Base-by-base conservation (phyloP, 169 alveolate genomes). In the Plasmodium sp. region DNA sequence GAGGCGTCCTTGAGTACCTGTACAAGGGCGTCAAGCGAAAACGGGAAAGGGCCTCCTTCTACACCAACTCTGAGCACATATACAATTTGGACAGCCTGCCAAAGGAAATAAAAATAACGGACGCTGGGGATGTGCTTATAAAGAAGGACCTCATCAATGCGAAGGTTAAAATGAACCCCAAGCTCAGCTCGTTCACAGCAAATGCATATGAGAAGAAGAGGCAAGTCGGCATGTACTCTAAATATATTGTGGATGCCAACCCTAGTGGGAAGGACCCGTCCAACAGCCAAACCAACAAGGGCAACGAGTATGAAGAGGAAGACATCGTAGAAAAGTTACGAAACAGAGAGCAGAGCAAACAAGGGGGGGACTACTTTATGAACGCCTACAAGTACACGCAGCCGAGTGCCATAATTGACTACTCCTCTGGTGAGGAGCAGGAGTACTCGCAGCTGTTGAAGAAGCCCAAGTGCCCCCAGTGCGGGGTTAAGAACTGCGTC, bases 401-500 rank as follows among this genome's bases (percentile, higher is more conserved):
- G 18, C 93, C 93, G 36, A 56, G 81, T 34, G 81, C 80, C 39
- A 77, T 86, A 48, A 86, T 86, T 86, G 85, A 86, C 34, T 86
- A 86, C 34, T 74, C 93, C 18, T 74, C 93, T 33, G 86, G 27
- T 1, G 88, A 86, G 31, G 82, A 45, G 16, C 93, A 62, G 1
- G 93, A 77, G 34, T 86, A 86, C 27, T 74, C 93, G 16, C n/a
- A 86, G 48, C 18, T 86, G 51, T 34, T 86, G 71, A 86, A 75
- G 27, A 86, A 27, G 36, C 93, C 84, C 3, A 86, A 86, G 48
- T 86, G 93, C 18, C 93, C 93, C 12, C 93, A 75, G 33, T 86
- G 93, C 48, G 93, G 93, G 31, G 71, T 86, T 12, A 86, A 86
- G 48, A 86, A 86, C 43, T 86, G 93, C 22, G 93, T 86, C 27